Conservation (phyloP, 2,329 filamentous ascomycete species). For the Aspergillus clavatus region DNA sequence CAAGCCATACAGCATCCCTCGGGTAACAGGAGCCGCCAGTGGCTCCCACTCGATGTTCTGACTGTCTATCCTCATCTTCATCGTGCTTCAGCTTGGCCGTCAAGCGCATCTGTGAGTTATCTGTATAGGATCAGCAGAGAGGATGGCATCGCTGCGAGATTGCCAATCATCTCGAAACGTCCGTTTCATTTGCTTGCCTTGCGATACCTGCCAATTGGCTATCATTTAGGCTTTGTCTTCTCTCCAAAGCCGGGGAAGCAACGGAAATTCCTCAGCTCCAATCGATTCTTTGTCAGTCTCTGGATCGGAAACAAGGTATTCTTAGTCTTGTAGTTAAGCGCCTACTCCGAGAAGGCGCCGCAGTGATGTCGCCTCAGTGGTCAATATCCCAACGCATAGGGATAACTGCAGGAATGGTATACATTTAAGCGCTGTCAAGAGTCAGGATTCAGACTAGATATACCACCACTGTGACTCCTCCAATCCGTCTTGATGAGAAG, state of each 20-base stretch:
- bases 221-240: slow-evolving; percentile 1
- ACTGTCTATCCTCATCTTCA: not conserved
- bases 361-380: not conserved
- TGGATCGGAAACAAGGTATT: not conserved
- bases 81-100: not conserved
- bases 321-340: not conserved
- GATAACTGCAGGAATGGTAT: not conserved
- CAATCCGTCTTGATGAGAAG: too few relatives aligned
- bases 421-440: not conserved
- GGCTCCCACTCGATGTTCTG: not conserved
- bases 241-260: not conserved
- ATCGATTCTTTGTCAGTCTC: not conserved
- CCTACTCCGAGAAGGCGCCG: not conserved
- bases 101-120: not conserved
- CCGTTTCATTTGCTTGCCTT: not conserved
- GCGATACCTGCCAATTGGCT: slow-evolving; percentile 2
- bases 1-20: not conserved
- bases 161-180: not conserved
- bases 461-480: not conserved
- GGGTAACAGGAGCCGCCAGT: not conserved
- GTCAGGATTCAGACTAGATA: not conserved
- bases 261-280: not conserved
- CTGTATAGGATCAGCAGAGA: too few relatives aligned
- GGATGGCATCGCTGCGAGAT: not conserved
- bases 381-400: not conserved